phyloP scores from a whole-genome alignment of 2,329 filamentous ascomycete species.

The Pseudonectria buxi region DNA sequence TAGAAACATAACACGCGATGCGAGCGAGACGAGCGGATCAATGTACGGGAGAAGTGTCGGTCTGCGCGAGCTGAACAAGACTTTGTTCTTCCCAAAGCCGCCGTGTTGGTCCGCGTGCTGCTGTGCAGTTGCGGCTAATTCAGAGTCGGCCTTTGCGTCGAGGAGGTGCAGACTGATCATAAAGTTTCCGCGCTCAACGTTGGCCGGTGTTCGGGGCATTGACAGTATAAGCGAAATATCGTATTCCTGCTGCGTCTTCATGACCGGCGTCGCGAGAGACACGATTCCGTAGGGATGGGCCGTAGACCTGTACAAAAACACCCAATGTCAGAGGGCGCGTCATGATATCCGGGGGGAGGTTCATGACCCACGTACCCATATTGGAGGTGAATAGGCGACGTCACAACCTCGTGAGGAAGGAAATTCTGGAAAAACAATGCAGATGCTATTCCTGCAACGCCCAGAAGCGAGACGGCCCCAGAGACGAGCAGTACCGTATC shows the following conservation, averaged over 20 bases:
- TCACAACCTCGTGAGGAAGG: slow-evolving; percentile 48
- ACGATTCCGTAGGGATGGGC: slow-evolving; percentile 47
- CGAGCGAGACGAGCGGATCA: slow-evolving; percentile 59
- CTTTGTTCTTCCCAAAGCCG: slow-evolving; percentile 29
- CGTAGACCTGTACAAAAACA: slow-evolving; percentile 32
- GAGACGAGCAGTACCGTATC: slow-evolving; percentile 39
- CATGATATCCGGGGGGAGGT: neutral
- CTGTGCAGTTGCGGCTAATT: slow-evolving; percentile 21
- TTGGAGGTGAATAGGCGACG: slow-evolving; percentile 48
- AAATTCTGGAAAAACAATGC: slow-evolving; percentile 50
- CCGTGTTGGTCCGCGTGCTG: slow-evolving; percentile 24
- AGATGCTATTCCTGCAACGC: slow-evolving; percentile 42
- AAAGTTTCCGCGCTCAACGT: slow-evolving; percentile 79
- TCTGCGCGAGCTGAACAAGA: slow-evolving; percentile 61
- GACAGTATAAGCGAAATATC: slow-evolving; percentile 70
- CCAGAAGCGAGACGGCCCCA: slow-evolving; percentile 38
- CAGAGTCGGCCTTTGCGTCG: slow-evolving; percentile 29
- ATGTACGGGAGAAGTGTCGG: slow-evolving; percentile 75
- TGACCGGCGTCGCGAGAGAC: slow-evolving; percentile 38
- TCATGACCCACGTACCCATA: slow-evolving; percentile 42
- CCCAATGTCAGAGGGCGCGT: slow-evolving; percentile 6
- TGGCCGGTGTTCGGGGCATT: slow-evolving; percentile 71
- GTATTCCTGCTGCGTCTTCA: slow-evolving; percentile 72
- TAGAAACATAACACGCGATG: slow-evolving; percentile 55
- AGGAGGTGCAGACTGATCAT: slow-evolving; percentile 80